Conservation (phyloP, 2,329 filamentous ascomycete genomes). For the Pseudogymnoascus sp. region DNA sequence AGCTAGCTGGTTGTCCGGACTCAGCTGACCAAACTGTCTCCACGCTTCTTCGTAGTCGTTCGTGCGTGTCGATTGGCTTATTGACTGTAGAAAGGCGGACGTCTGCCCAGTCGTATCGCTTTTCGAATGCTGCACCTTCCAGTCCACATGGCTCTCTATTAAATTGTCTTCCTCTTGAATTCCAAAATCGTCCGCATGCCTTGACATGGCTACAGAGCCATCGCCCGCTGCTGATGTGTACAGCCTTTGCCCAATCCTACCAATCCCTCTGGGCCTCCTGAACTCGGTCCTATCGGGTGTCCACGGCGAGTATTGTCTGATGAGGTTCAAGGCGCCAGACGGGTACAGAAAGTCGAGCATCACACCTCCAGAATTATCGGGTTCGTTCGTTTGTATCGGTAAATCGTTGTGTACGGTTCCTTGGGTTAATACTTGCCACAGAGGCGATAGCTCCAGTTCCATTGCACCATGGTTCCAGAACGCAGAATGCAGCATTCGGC, state of each 20-base stretch:
- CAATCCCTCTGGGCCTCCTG: conserved; percentile 16
- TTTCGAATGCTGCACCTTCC: background rate
- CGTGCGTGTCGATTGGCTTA: background rate
- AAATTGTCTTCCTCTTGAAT: conserved; percentile 15
- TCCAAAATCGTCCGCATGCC: conserved; percentile 10
- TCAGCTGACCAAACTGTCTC: conserved; percentile 31
- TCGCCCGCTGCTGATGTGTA: conserved; percentile 28
- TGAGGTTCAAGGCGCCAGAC: conserved; percentile 30
- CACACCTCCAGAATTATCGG: conserved; percentile 17
- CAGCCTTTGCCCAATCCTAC: conserved; percentile 25
- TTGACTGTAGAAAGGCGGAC: background rate
- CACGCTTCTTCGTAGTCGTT: conserved; percentile 34
- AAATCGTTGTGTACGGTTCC: conserved; percentile 16
- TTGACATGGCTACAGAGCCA: background rate
- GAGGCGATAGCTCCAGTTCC: conserved; percentile 26
- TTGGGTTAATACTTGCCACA: conserved; percentile 25
- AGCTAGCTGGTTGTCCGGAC: conserved; percentile 16
- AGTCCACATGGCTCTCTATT: background rate
- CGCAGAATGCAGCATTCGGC: conserved; percentile 44
- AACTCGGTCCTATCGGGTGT: conserved; percentile 22
- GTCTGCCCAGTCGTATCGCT: background rate
- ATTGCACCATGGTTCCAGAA: conserved; percentile 49
- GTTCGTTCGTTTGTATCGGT: conserved; percentile 13
- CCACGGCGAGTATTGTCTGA: conserved; percentile 27
- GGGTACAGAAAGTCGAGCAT: conserved; percentile 36